phyloP scores from a whole-genome alignment of 2,329 filamentous ascomycete species.

The Ilyonectria sp. region DNA sequence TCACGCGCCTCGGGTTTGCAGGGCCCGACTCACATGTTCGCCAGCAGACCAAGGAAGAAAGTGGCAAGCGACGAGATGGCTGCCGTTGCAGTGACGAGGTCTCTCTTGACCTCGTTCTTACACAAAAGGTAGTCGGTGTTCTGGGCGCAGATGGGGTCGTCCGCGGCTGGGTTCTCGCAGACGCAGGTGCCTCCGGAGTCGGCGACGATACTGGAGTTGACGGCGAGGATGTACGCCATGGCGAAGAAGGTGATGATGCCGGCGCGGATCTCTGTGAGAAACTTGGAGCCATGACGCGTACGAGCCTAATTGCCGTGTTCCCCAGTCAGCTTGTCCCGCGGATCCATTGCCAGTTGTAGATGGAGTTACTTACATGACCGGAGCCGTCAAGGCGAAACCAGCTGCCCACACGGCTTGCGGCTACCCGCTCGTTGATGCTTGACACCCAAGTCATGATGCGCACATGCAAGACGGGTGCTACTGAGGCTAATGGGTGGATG shows the following conservation, averaged over 20 bases:
- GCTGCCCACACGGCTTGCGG: conserved; percentile 75
- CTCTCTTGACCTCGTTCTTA: conserved; percentile 76
- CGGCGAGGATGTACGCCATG: conserved; percentile 69
- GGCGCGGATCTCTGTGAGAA: conserved; percentile 88
- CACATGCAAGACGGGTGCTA: not conserved
- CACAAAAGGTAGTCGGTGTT: conserved; percentile 76
- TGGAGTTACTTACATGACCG: conserved; percentile 76
- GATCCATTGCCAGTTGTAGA: not conserved
- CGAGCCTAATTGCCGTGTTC: conserved; percentile 63
- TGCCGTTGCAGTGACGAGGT: conserved; percentile 87
- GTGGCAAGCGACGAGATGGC: conserved; percentile 84
- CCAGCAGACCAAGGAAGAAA: conserved; percentile 88
- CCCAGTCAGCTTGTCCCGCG: not conserved
- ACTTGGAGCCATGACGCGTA: conserved; percentile 81
- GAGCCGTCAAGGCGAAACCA: conserved; percentile 88
- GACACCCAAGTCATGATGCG: conserved; percentile 64
- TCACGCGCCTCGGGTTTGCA: not conserved
- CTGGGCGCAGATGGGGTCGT: conserved; percentile 66
- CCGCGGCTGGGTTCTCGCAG: conserved; percentile 65
- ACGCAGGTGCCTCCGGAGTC: conserved; percentile 83
- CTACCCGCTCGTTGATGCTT: conserved; percentile 70
- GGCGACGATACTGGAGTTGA: conserved; percentile 69
- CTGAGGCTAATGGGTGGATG: not conserved
- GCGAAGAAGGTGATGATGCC: conserved; percentile 86
- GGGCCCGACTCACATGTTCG: conserved; percentile 73